Evolutionary conservation across 805 yeast species (phyloP), one percentile per base, ranked within the genome.

Genomic region (Kazachstania bromeliacearum): DNA sequence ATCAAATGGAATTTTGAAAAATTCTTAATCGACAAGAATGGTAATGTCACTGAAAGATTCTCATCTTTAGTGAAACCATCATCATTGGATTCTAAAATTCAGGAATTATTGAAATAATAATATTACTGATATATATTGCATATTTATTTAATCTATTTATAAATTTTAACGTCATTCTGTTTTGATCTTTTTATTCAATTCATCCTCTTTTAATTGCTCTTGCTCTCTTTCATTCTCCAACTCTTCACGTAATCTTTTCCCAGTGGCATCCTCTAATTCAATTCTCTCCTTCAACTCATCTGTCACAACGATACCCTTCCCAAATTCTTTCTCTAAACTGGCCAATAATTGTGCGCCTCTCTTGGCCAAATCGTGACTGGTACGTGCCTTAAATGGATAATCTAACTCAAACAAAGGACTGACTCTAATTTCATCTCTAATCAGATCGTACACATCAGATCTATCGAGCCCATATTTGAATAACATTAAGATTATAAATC

Each of bases 361-460:
- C 60, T 97, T 72, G 5, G 80, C 70, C 26, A 92, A 63, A 59
- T 92, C 98, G 3, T 73, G 64, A 0, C 85, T 69, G 4, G 82
- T 76, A 48, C 96, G 70, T 37, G 87, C 77, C 46, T 83, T 81
- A 51, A 92, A 72, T 62, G 83, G 87, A 67, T 83, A 87, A 59
- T 92, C 95, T 53, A 85, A 80, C 46, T 85, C 74, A 63, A 89
- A 87, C 52, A 85, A 61, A 4, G 89, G 83, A 9, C 83, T 76
- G 28, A 71, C 72, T 39, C 84, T 67, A 28, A 89, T 77, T 20
- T 80, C 78, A 41, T 79, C 84, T 37, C 85, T 70, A 33, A 89
- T 78, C 43, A 73, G 59, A 40, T 89, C 98, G 53, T 79, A 83
- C 12, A 89, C 63, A 50, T 83, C 85, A 10, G 77, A 78, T 17